These are phyloP conservation scores for Physcomitrium patens DNA, from an alignment of 225 moss, liverwort and hornwort genomes.

Conservation along the genomic window DNA sequence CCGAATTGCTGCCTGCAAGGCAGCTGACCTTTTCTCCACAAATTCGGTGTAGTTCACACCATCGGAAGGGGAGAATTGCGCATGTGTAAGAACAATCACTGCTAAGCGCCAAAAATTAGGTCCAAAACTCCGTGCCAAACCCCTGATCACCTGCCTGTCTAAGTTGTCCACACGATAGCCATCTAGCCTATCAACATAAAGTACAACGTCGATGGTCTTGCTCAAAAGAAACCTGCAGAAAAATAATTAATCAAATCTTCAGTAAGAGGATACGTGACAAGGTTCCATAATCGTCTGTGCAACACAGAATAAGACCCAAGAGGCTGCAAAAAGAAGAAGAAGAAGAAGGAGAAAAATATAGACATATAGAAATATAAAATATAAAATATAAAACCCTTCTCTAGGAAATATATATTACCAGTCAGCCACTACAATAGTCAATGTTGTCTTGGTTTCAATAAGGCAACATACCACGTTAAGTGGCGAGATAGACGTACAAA, in stretches of 20 bases:
- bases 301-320: too few species aligned
- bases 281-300: background rate
- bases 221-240: slow-evolving; percentile 82
- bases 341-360: too few species aligned
- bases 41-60: slow-evolving; percentile 86
- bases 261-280: background rate
- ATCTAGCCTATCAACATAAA: slow-evolving; percentile 95
- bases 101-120: slow-evolving; percentile 90
- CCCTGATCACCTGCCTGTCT: slow-evolving; percentile 92
- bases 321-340: too few species aligned
- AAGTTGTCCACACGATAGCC: slow-evolving; percentile 97
- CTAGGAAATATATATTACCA: background rate
- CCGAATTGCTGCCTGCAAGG: slow-evolving; percentile 82
- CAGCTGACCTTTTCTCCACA: slow-evolving; percentile 77
- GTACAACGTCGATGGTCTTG: slow-evolving; percentile 93
- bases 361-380: background rate
- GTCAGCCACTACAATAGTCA: background rate
- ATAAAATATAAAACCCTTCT: background rate
- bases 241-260: background rate
- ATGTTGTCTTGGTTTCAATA: background rate
- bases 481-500: too few species aligned
- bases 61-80: slow-evolving; percentile 90
- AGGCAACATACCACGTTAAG: background rate
- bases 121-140: slow-evolving; percentile 87
- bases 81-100: slow-evolving; percentile 84